Evolutionary conservation across 345 rosid species (phyloP).

Genomic region (Eucalyptus dawsonii): DNA sequence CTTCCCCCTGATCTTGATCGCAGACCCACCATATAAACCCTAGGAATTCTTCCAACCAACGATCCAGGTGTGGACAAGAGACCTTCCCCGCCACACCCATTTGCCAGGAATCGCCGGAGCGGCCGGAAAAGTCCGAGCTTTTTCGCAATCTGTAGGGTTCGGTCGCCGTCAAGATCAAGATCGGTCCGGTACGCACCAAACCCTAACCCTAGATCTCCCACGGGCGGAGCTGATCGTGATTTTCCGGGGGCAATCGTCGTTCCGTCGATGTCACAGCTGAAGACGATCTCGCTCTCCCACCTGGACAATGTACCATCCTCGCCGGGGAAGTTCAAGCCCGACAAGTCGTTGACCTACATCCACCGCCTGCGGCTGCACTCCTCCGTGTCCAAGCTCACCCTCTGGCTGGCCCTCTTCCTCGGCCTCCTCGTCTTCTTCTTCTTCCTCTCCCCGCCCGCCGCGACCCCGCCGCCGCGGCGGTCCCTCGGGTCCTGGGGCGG

Average conservation of each 20-base stretch:
- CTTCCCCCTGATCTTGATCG: not conserved
- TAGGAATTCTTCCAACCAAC: not conserved
- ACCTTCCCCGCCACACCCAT: not conserved
- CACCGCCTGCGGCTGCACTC: conserved; percentile 17
- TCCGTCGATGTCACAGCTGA: not conserved
- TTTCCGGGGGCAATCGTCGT: not conserved
- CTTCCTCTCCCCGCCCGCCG: conserved; percentile 11
- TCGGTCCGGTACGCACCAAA: not conserved
- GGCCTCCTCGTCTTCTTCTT: conserved; percentile 20
- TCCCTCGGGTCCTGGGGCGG: conserved; percentile 11
- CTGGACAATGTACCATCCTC: conserved; percentile 25
- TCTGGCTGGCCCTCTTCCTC: conserved; percentile 21
- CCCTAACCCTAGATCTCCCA: not conserved
- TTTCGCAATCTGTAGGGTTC: not conserved
- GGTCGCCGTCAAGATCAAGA: not conserved
- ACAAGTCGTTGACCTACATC: conserved; percentile 2
- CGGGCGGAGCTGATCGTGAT: not conserved
- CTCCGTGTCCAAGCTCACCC: conserved; percentile 11
- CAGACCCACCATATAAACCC: not conserved
- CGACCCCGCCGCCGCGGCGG: not conserved
- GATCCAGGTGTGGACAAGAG: not conserved
- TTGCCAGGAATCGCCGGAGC: not conserved
- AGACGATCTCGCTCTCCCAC: conserved; percentile 6
- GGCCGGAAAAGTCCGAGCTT: not conserved
- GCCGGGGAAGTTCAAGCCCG: conserved; percentile 35